These are phyloP conservation scores for Vigna nakashimae DNA, from an alignment of 306 rosid genomes.

Conservation along the genomic window DNA sequence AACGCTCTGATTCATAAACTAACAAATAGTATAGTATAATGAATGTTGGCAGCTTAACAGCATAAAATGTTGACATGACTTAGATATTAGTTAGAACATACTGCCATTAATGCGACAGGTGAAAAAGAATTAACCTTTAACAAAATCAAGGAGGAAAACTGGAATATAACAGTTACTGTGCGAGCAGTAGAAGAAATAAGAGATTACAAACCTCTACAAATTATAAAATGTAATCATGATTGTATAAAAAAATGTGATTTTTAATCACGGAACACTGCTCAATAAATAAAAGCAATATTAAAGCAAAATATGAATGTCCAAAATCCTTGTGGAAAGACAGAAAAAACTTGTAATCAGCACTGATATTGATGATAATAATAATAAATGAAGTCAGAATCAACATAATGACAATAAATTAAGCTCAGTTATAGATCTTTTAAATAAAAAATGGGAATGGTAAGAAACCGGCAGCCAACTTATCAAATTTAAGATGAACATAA, in stretches of 20 bases:
- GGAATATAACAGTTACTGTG: not conserved
- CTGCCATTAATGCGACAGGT: slow-evolving; percentile 20
- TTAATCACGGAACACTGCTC: not conserved
- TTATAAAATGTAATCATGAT: slow-evolving; percentile 9
- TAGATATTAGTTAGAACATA: slow-evolving; percentile 3
- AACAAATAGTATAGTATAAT: not conserved
- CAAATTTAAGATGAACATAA: slow-evolving; percentile 3
- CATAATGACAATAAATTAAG: not conserved
- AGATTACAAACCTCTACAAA: not conserved
- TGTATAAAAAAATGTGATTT: not conserved
- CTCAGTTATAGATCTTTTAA: not conserved
- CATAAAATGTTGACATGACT: slow-evolving; percentile 20
- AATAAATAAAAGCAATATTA: not conserved
- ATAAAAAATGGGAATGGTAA: not conserved
- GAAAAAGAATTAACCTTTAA: not conserved
- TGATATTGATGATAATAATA: not conserved
- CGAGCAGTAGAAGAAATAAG: not conserved
- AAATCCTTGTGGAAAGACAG: not conserved
- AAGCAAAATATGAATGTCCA: not conserved
- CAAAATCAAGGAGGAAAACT: not conserved
- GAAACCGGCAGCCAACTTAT: slow-evolving; percentile 5
- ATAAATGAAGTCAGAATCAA: not conserved
- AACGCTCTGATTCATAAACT: slow-evolving; percentile 27
- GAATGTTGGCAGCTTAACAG: slow-evolving; percentile 26
- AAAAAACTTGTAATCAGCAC: not conserved